Base-by-base conservation (phyloP, 306 rosid species). In the Medicago arabica region DNA sequence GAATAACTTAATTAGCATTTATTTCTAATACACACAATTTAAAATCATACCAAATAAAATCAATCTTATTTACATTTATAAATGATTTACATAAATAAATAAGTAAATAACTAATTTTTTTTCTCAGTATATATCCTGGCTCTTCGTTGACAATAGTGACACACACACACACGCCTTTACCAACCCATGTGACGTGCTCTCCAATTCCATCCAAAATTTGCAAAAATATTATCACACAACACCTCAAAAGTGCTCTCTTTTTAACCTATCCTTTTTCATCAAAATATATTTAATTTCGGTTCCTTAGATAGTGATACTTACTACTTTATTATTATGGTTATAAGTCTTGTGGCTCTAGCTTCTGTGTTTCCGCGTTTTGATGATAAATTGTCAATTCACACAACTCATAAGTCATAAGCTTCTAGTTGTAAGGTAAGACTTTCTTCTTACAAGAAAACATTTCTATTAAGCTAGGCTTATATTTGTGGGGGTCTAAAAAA, bases 121-220 rank as follows among this genome's bases (percentile, higher is more conserved):
- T 9, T 4, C 13, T 55, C 28, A 9, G 8, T 19, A 57, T 1
- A 23, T 23, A 4, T 58, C 3, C 23, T 23, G 3, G 9, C 64
- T 58, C 31, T 58, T 58, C 3, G 7, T 23, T 58, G 16, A 23
- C 38, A 23, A 58, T 12, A 58, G 62, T 57, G 34, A 57, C 61
- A 54, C 64, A 50, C 61, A 54, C 64, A 50, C 81, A 76, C 84
- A 63, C 82, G 80, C 74, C 65, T 83, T 85, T 72, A 64, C 69
- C 69, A 64, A 18, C 69, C 25, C 69, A 86, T 88, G 89, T 87
- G 91, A 82, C 80, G 40, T 79, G 86, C 87, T 54, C 75, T 76
- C 88, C 75, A 76, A 28, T 58, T 58, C 47, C 36, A 57, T 15
- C 18, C 64, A 55, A 49, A 14, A 17, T 51, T 31, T 75, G 23